phyloP scores from a whole-genome alignment of 2,329 filamentous ascomycete genomes.

The Monilinia fructigena region DNA sequence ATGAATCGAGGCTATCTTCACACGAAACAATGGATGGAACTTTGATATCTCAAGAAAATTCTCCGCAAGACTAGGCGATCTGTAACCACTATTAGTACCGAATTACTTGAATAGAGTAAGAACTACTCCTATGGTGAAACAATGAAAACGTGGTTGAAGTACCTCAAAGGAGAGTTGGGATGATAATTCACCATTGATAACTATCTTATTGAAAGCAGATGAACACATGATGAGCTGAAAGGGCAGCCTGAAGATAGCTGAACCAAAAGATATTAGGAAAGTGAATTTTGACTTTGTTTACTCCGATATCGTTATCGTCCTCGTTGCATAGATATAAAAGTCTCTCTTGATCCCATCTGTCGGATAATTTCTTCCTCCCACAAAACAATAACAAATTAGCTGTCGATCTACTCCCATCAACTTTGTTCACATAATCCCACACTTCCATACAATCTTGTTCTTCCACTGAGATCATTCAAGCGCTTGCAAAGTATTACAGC shows the following conservation, averaged over 20 bases:
- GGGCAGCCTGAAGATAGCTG: not conserved
- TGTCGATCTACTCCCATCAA: not conserved
- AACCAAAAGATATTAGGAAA: not conserved
- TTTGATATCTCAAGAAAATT: constrained; percentile 16
- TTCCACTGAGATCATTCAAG: not conserved
- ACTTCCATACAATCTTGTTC: not conserved
- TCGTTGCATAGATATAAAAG: constrained; percentile 2
- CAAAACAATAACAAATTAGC: constrained; percentile 3
- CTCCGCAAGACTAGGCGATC: constrained; percentile 14
- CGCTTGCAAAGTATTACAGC: not conserved
- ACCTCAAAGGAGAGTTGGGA: constrained; percentile 16
- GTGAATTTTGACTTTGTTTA: constrained; percentile 4
- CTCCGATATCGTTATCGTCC: constrained; percentile 12
- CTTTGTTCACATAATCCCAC: not conserved
- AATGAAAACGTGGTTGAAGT: constrained; percentile 14
- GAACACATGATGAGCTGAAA: constrained; percentile 10
- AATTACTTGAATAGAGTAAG: constrained; percentile 13
- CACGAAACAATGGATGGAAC: constrained; percentile 15
- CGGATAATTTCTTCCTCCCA: not conserved
- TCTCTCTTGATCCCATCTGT: not conserved
- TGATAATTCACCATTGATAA: constrained; percentile 14
- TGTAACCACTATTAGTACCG: not conserved
- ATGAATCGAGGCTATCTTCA: constrained; percentile 4
- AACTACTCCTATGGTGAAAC: constrained; percentile 21
- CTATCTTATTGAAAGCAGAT: constrained; percentile 17